phyloP scores from a whole-genome alignment of 352 stramenopile species.

The Globisporangium apiculatum region DNA sequence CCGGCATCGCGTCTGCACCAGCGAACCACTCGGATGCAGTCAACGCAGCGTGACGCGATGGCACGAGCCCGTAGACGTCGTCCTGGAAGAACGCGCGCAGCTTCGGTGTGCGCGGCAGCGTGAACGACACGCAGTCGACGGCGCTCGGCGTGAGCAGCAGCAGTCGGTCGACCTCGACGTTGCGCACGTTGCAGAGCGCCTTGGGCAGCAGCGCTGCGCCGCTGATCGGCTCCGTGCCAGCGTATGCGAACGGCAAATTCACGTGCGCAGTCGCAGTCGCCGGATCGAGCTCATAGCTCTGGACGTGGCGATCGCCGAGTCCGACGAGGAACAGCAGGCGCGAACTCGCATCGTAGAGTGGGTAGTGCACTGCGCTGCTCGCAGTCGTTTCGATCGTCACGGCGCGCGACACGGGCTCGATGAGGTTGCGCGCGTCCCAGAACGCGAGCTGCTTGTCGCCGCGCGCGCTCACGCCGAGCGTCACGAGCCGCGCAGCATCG shows the following conservation, averaged over 20 bases:
- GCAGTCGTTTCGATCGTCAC: constrained; percentile 29
- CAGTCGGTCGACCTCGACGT: constrained; percentile 61
- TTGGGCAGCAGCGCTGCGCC: constrained; percentile 61
- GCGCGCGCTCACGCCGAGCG: constrained; percentile 45
- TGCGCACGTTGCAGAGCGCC: constrained; percentile 44
- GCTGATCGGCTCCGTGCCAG: constrained; percentile 39
- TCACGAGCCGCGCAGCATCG: constrained; percentile 33
- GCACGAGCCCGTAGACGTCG: constrained; percentile 52
- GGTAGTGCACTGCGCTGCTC: constrained; percentile 40
- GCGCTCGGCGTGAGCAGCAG: constrained; percentile 48
- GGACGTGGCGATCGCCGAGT: constrained; percentile 57
- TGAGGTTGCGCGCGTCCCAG: constrained; percentile 65
- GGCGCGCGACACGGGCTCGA: constrained; percentile 45
- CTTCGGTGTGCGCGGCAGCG: constrained; percentile 54
- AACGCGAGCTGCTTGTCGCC: constrained; percentile 67
- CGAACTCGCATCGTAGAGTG: constrained; percentile 63
- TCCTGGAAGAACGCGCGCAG: constrained; percentile 77
- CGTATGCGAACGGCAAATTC: constrained; percentile 59
- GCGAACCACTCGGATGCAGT: constrained; percentile 42
- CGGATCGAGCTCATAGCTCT: constrained; percentile 65
- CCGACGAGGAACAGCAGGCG: constrained; percentile 62
- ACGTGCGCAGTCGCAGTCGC: constrained; percentile 29
- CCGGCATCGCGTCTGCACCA: constrained; percentile 30
- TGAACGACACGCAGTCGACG: constrained; percentile 58
- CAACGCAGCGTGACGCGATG: constrained; percentile 22